A percentile compares a stretch with the other conserved stretches of the same genome.
phyloP scores from a whole-genome alignment of 495 filamentous ascomycete genomes.

The Hypoxylon trugodes region DNA sequence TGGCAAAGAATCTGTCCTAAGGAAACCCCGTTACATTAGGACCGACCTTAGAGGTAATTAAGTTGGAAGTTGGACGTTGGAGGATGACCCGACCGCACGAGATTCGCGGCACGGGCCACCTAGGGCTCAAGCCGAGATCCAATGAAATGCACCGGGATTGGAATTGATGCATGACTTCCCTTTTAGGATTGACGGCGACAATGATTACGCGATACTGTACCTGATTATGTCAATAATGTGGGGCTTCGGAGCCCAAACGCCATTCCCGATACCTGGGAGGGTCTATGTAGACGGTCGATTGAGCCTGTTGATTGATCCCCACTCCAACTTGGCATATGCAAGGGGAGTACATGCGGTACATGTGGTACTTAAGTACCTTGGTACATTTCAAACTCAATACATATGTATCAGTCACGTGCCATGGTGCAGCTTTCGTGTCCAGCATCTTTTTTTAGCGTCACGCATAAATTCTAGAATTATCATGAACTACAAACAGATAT shows the following conservation, averaged over 20 bases:
- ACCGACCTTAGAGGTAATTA: constrained; percentile 25
- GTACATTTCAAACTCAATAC: not conserved
- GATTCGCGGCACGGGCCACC: constrained; percentile 38
- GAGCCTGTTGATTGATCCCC: constrained; percentile 28
- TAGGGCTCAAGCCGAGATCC: constrained; percentile 23
- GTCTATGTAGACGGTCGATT: constrained; percentile 2
- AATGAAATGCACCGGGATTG: constrained; percentile 30
- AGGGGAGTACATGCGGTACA: too few relatives aligned
- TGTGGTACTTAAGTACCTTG: not conserved
- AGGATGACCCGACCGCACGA: constrained; percentile 32
- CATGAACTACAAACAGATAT: not conserved
- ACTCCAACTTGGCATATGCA: constrained; percentile 37
- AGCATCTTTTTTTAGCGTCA: constrained; percentile 1
- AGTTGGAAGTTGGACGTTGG: constrained; percentile 32
- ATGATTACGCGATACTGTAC: constrained; percentile 37
- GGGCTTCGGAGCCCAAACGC: constrained; percentile 27
- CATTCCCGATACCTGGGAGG: constrained; percentile 33
- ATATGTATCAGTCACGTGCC: constrained; percentile 21
- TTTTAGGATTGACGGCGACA: constrained; percentile 26
- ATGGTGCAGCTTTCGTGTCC: constrained; percentile 36
- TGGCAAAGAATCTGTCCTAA: constrained; percentile 11
- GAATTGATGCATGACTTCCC: constrained; percentile 27
- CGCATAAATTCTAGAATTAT: not conserved
- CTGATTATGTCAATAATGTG: constrained; percentile 40
- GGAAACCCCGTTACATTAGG: constrained; percentile 6